Conservation (phyloP, 2,329 filamentous ascomycete species). For the Ustulina deusta region DNA sequence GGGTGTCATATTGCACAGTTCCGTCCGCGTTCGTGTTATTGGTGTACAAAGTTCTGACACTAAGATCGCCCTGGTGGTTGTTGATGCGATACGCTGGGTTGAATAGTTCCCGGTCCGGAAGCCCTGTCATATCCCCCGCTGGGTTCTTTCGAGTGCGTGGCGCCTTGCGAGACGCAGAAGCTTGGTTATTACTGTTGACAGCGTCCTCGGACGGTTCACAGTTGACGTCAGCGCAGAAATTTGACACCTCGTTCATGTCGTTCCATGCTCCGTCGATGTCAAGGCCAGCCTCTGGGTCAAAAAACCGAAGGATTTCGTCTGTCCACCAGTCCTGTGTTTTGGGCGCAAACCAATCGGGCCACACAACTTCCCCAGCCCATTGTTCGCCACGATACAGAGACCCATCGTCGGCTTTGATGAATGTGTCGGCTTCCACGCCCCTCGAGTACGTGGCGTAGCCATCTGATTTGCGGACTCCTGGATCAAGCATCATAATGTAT, state of each 20-base stretch:
- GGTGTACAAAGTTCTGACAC: slow-evolving; percentile 65
- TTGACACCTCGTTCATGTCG: slow-evolving; percentile 70
- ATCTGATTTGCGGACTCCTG: slow-evolving; percentile 55
- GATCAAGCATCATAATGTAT: slow-evolving; percentile 76
- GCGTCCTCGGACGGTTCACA: slow-evolving; percentile 40
- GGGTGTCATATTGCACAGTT: slow-evolving; percentile 71
- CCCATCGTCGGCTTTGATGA: slow-evolving; percentile 58
- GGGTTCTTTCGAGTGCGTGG: slow-evolving; percentile 14
- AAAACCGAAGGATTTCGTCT: slow-evolving; percentile 67
- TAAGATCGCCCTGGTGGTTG: slow-evolving; percentile 59
- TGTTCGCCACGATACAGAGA: slow-evolving; percentile 65
- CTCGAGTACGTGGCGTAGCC: slow-evolving; percentile 47
- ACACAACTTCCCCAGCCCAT: slow-evolving; percentile 73
- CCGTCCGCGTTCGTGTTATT: slow-evolving; percentile 71
- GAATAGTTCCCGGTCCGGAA: slow-evolving; percentile 69
- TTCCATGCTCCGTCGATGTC: slow-evolving; percentile 77
- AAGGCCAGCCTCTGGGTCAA: slow-evolving; percentile 66
- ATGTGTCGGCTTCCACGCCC: slow-evolving; percentile 57
- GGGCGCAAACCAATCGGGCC: slow-evolving; percentile 74
- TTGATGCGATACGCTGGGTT: slow-evolving; percentile 69
- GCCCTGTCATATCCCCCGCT: slow-evolving; percentile 59
- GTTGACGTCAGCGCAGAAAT: slow-evolving; percentile 41
- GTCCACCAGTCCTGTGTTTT: slow-evolving; percentile 71
- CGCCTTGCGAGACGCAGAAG: slow-evolving; percentile 47
- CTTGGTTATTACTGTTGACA: slow-evolving; percentile 51